Conservation (phyloP, 2,329 filamentous ascomycete genomes). For the Penicillium sp. region DNA sequence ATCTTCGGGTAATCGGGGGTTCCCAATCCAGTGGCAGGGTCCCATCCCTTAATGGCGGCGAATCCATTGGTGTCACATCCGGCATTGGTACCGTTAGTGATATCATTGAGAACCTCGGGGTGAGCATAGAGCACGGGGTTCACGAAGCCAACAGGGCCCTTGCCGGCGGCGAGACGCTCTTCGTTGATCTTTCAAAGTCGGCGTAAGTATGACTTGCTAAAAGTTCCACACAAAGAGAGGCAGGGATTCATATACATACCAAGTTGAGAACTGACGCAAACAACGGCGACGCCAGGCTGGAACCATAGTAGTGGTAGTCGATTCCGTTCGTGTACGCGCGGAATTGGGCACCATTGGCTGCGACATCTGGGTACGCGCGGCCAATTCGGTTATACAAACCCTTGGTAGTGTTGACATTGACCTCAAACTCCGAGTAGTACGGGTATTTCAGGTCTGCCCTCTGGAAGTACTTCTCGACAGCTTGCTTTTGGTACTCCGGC, state of each 20-base stretch:
- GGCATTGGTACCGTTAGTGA: slow-evolving; percentile 40
- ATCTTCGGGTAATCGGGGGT: slow-evolving; percentile 35
- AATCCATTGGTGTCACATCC: slow-evolving; percentile 33
- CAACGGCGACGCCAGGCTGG: slow-evolving; percentile 32
- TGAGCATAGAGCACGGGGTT: slow-evolving; percentile 48
- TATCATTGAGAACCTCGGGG: slow-evolving; percentile 42
- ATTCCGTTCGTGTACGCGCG: slow-evolving; percentile 21
- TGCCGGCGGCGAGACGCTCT: slow-evolving; percentile 49
- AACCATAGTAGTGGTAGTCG: slow-evolving; percentile 27
- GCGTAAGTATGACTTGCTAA: neutral
- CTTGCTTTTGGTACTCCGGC: slow-evolving; percentile 45
- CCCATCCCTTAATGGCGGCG: slow-evolving; percentile 31
- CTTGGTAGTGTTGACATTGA: slow-evolving; percentile 37
- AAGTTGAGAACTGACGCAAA: slow-evolving; percentile 34
- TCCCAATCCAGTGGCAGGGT: slow-evolving; percentile 35
- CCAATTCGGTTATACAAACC: slow-evolving; percentile 50
- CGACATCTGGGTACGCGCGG: slow-evolving; percentile 53
- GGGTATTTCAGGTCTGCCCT: slow-evolving; percentile 31
- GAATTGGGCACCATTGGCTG: slow-evolving; percentile 45
- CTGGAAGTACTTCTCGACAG: slow-evolving; percentile 46
- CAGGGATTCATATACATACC: slow-evolving; percentile 17
- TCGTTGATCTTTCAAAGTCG: slow-evolving; percentile 46
- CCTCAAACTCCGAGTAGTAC: slow-evolving; percentile 35
- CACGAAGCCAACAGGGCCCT: slow-evolving; percentile 54
- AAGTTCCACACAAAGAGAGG: neutral